Evolutionary conservation across 768 basidiomycete species (phyloP).

Genomic region (Coprinopsis marcescibilis): DNA sequence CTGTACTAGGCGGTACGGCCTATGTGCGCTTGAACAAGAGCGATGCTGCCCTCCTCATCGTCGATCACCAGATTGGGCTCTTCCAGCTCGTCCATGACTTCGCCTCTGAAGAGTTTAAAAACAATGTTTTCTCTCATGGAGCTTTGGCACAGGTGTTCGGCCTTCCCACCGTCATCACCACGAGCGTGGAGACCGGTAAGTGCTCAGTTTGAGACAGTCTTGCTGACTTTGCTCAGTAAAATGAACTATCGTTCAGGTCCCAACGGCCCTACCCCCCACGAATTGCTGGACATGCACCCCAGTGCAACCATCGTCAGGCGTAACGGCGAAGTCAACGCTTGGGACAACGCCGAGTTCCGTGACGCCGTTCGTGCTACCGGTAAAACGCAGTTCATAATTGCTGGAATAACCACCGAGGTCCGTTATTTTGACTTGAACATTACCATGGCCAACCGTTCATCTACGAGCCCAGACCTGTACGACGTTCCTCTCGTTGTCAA

Average conservation of each 20-base stretch:
- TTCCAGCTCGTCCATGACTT: conserved; percentile 41
- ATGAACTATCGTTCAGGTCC: conserved; percentile 30
- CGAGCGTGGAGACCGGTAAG: conserved; percentile 37
- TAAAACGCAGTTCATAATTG: conserved; percentile 44
- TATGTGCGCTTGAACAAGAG: conserved; percentile 35
- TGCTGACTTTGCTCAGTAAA: not conserved
- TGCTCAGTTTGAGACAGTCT: not conserved
- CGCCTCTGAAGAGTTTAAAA: conserved; percentile 31
- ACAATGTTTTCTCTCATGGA: conserved; percentile 43
- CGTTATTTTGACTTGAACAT: conserved; percentile 9
- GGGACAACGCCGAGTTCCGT: conserved; percentile 46
- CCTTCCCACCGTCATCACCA: conserved; percentile 41
- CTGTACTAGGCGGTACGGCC: too few relatives aligned
- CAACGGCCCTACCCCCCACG: conserved; percentile 41
- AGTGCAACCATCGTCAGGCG: conserved; percentile 40
- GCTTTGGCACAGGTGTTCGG: conserved; percentile 39
- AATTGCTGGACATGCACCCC: conserved; percentile 40
- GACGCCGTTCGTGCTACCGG: conserved; percentile 41
- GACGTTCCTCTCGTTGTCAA: conserved; percentile 41
- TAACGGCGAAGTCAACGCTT: conserved; percentile 45
- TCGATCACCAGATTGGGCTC: conserved; percentile 45
- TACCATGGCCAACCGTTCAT: not conserved
- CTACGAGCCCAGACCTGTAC: conserved; percentile 37
- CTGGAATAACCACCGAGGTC: conserved; percentile 46
- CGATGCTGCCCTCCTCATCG: conserved; percentile 36